Evolutionary conservation across 2,329 filamentous ascomycete species (phyloP).

Genomic region (Exophiala viscosa): DNA sequence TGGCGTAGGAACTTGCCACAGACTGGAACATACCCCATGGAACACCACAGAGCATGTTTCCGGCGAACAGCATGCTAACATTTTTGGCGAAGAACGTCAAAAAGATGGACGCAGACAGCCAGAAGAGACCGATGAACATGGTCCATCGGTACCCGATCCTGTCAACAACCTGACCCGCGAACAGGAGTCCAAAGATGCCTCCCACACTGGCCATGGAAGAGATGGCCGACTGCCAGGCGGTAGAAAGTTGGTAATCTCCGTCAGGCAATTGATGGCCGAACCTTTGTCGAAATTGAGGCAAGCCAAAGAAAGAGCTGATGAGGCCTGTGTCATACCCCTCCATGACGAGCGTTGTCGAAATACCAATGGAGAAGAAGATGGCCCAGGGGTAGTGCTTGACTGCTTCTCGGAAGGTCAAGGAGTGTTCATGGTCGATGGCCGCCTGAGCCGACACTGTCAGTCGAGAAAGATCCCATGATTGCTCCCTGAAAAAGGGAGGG

Average conservation of each 20-base stretch:
- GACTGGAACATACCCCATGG: slow-evolving; percentile 52
- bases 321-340: slow-evolving; percentile 32
- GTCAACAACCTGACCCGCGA: slow-evolving; percentile 64
- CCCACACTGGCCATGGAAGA: slow-evolving; percentile 1
- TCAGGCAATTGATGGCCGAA: slow-evolving; percentile 5
- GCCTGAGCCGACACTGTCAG: neutral
- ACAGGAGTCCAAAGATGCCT: slow-evolving; percentile 62
- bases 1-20: slow-evolving; percentile 30
- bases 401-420: slow-evolving; percentile 17
- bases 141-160: slow-evolving; percentile 62
- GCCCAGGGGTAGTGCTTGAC: slow-evolving; percentile 37
- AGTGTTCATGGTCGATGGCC: slow-evolving; percentile 14
- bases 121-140: slow-evolving; percentile 55
- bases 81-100: slow-evolving; percentile 38
- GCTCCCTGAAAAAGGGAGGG: neutral
- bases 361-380: slow-evolving; percentile 25
- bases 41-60: slow-evolving; percentile 40
- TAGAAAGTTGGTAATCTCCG: slow-evolving; percentile 34
- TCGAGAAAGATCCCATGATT: neutral
- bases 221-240: slow-evolving; percentile 10
- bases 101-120: slow-evolving; percentile 36
- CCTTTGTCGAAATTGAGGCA: slow-evolving; percentile 39
- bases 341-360: slow-evolving; percentile 27
- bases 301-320: slow-evolving; percentile 55
- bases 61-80: slow-evolving; percentile 31